Base-by-base conservation (phyloP, 2,329 filamentous ascomycete species). In the Neocatenulostroma microsporum region DNA sequence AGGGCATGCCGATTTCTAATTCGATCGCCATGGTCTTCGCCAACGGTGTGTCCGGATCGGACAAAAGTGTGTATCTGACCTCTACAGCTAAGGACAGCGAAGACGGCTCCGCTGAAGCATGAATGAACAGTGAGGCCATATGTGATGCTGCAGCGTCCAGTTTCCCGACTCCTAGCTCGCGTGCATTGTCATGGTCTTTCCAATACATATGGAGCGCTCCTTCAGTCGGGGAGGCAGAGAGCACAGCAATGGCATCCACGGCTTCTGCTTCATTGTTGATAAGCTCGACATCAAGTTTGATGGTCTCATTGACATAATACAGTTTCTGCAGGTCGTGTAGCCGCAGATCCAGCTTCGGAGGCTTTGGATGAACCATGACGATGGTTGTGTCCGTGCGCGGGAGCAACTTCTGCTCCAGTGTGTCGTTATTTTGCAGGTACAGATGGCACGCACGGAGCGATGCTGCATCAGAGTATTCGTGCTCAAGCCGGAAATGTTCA, bases 341-440 rank as follows among this genome's bases (percentile, higher is more conserved):
- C 18, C 67, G 72, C 30, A 98, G 76, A 49, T 85, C 79, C 66
- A 98, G 78, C 61, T 95, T 96, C 0, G 91, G 91, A 19, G 89
- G 91, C 47, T 93, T 84, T 1, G 91, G 89, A 36, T 87, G 70
- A 17, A 98, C 78, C 38, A 76, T 80, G 38, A 94, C 74, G 2
- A 66, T 64, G 21, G 74, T 66, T 1, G 68, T 66, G 38, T 73
- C 66, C 25, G 63, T 62, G 36, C 66, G 66, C 15, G 47, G 44
- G 7, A 54, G 42, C n/a, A 39, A 30, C 9, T 39, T 26, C 32
- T 36, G 42, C 8, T 44, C 39, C 9, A 50, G 11, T 13, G 30
- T 25, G 19, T 36, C 44, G n/a, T 39, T 36, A n/a, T 42, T 35
- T 19, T 39, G 14, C 5, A 47, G 25, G 28, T 42, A 40, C 40